Base-by-base conservation (phyloP, 2,329 filamentous ascomycete genomes). In the Thielaviopsis populi region DNA sequence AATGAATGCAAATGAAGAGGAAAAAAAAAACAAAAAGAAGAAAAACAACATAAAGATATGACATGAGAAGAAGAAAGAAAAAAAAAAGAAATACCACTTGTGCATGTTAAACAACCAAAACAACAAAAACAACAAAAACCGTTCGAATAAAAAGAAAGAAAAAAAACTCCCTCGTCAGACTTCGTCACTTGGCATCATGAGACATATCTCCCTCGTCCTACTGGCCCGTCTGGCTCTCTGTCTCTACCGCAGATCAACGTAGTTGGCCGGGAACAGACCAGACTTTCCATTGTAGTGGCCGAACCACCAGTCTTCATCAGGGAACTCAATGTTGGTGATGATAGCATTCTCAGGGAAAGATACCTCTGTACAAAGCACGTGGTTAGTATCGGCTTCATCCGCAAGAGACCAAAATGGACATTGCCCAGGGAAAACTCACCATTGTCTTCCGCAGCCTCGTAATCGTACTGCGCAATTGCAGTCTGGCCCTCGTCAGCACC, bases 251-350 rank as follows among this genome's bases (percentile, higher is more conserved):
- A 86, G 74, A 72, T 85, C 76, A 67, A 87, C 85, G 69, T 87
- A 87, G 73, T 87, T 87, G 71, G 84, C 81, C 13, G 85, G 85
- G 83, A 99, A 99, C 56, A 99, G 80, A 67, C 94, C 94, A 37
- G 82, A 82, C 65, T 86, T 82, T 61, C 91, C 91, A 30, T 85
- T 80, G 74, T 87, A 95, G 70, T 88, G 84, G 65, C 94, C 94
- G 70, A 92, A 88, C 94, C 94, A 99, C 94, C 94, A 99, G 72
- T 99, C 94, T 68, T 97, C 92, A 70, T 97, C 94, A 1, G 94
- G 94, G 75, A 97, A 97, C 77, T 96, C 89, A 68, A 99, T 78
- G 71, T 87, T 82, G 33, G 82, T 87, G 69, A 99, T 87, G 67
- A 79, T 90, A 46, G 88, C 92, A 37, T 88, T 87, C 71, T 99